Base-by-base conservation (phyloP, 139 green algal species). In the Helicosporidium sp. region DNA sequence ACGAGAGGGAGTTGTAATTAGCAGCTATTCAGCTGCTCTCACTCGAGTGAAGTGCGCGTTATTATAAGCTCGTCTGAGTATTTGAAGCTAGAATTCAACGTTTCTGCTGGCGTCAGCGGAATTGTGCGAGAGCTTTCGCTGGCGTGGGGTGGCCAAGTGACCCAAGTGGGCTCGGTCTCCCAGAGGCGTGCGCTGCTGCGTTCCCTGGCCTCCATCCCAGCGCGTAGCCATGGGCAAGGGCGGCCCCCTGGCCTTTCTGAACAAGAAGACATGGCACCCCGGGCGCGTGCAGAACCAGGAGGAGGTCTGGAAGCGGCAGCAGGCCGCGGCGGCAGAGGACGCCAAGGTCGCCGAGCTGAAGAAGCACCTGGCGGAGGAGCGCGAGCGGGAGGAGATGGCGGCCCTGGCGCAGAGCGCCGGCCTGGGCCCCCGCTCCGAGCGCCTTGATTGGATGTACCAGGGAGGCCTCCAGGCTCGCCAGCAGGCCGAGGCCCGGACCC, bases 401-500 rank as follows among this genome's bases (percentile, higher is more conserved):
- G 43, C 64, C 20, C 49, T 91, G 16, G 78, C 77, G 10, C 48
- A 63, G 25, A 53, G 65, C 1, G 74, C 69, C 10, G 78, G 75
- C 7, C 54, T 72, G 42, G 51, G 51, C 74, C 83, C 69, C 54
- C 49, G 60, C 26, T 43, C 60, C 8, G 74, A 88, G 37, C 66
- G 80, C 1, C 51, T 96, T 49, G 87, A 95, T 48, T 96, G 92
- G 80, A 92, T 96, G 84, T 96, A 96, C 56, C 70, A 70, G 24
- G 74, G 75, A 7, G 70, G 81, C 24, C 46, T 95, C 51, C 60
- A 60, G 35, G 73, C 75, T 18, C 72, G 79, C 35, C 57, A 76
- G 43, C 79, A 90, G 44, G 81, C 78, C 0, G 64, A 86, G n/a
- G 67, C 83, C 61, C 46, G 63, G 31, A 37, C 31, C 31, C 31